A percentile compares a stretch with the other conserved stretches of the same genome.
Evolutionary conservation across 2,329 filamentous ascomycete genomes (phyloP).

Genomic region (Triangularia verruculosa): DNA sequence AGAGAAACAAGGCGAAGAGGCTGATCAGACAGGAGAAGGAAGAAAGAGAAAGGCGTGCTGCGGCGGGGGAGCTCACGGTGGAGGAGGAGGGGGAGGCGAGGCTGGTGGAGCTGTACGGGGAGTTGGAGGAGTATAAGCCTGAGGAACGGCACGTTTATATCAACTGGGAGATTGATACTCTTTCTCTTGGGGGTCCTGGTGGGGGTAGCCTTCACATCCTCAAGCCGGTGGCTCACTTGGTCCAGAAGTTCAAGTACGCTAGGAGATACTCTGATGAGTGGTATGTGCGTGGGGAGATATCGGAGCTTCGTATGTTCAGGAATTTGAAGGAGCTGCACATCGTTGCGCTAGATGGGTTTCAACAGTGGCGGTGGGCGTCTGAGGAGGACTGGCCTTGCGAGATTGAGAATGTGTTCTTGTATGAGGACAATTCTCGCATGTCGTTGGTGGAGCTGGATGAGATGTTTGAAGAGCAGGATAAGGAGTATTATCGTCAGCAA

Average conservation of each 20-base stretch:
- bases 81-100: not conserved
- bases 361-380: not conserved
- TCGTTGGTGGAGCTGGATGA: not conserved
- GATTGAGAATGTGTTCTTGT: not conserved
- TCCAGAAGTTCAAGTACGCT: not conserved
- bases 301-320: not conserved
- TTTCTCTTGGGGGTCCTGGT: not conserved
- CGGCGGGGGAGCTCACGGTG: not conserved
- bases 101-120: not conserved
- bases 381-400: not conserved
- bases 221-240: not conserved
- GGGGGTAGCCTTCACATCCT: not conserved
- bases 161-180: not conserved
- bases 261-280: not conserved
- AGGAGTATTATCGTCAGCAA: too few species aligned
- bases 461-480: too few species aligned
- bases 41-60: not conserved
- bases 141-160: not conserved
- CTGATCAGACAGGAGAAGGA: not conserved
- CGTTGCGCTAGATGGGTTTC: not conserved
- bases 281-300: not conserved
- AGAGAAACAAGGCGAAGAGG: not conserved
- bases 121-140: not conserved
- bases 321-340: not conserved
- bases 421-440: not conserved